These are phyloP conservation scores for Musa balbisiana DNA, from an alignment of 202 grass and related monocot species.

Conservation along the genomic window DNA sequence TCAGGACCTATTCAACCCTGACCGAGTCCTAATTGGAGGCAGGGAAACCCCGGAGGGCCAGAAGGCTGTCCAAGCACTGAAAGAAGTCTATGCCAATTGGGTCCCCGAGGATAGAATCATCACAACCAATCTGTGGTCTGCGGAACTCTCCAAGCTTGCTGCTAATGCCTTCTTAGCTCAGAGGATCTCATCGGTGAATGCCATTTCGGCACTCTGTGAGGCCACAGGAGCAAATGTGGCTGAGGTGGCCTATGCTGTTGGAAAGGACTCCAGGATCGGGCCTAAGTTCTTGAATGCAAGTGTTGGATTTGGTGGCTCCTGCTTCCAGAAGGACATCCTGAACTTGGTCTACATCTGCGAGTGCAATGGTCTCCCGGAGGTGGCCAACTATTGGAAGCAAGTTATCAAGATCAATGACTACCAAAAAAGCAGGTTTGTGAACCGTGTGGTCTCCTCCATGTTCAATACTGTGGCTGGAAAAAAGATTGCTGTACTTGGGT, in stretches of 20 bases:
- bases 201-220: slow-evolving; percentile 52
- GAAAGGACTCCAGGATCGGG: slow-evolving; percentile 53
- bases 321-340: slow-evolving; percentile 71
- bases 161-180: slow-evolving; percentile 64
- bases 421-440: slow-evolving; percentile 16
- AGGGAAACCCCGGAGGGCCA: slow-evolving; percentile 49
- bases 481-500: slow-evolving; percentile 11
- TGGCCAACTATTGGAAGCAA: slow-evolving; percentile 57
- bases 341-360: slow-evolving; percentile 69
- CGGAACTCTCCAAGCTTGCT: slow-evolving; percentile 56
- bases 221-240: slow-evolving; percentile 52
- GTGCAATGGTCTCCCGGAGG: slow-evolving; percentile 51
- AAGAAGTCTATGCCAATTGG: slow-evolving; percentile 58
- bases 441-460: slow-evolving; percentile 10
- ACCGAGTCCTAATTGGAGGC: slow-evolving; percentile 53
- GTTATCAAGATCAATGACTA: slow-evolving; percentile 22
- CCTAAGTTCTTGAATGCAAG: slow-evolving; percentile 57
- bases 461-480: slow-evolving; percentile 14
- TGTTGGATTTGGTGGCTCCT: slow-evolving; percentile 54
- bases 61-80: slow-evolving; percentile 50
- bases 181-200: slow-evolving; percentile 55
- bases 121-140: slow-evolving; percentile 64
- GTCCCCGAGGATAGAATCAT: slow-evolving; percentile 53
- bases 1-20: slow-evolving; percentile 54
- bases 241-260: slow-evolving; percentile 54